phyloP scores from a whole-genome alignment of 2,329 filamentous ascomycete genomes.

The Hymenoscyphus albidus region DNA sequence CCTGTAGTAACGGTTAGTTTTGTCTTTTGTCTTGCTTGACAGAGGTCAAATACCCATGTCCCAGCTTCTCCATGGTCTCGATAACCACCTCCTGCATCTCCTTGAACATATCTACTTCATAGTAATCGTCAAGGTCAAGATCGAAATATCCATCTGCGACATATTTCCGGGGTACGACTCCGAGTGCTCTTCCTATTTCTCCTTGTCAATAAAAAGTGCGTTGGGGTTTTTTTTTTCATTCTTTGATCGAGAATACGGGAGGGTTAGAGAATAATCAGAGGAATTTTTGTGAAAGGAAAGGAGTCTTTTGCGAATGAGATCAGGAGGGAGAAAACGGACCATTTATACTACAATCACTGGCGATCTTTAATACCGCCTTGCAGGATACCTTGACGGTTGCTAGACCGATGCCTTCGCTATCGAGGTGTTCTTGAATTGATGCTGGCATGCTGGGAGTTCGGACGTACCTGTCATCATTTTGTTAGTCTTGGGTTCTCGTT shows the following conservation, averaged over 20 bases:
- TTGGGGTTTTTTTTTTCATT: neutral
- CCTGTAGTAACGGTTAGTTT: neutral
- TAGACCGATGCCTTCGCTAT: neutral
- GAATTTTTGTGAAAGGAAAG: neutral
- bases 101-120: slow-evolving; percentile 2
- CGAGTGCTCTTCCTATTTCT: neutral
- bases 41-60: neutral
- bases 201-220: neutral
- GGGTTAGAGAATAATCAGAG: neutral
- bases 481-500: too few relatives aligned
- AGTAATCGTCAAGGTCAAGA: slow-evolving; percentile 6
- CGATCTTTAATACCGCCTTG: slow-evolving; percentile 4
- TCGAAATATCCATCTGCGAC: slow-evolving; percentile 5
- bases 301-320: neutral
- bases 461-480: slow-evolving; percentile 2
- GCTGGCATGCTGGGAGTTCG: slow-evolving; percentile 5
- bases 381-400: neutral
- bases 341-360: slow-evolving; percentile 5
- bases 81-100: slow-evolving; percentile 6
- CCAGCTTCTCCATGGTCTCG: neutral
- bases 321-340: neutral
- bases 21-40: too few relatives aligned
- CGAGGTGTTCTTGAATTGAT: slow-evolving; percentile 3
- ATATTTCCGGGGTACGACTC: slow-evolving; percentile 3
- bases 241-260: neutral